Evolutionary conservation across 805 yeast species (phyloP).

Genomic region (Myxozyma mucilagina): DNA sequence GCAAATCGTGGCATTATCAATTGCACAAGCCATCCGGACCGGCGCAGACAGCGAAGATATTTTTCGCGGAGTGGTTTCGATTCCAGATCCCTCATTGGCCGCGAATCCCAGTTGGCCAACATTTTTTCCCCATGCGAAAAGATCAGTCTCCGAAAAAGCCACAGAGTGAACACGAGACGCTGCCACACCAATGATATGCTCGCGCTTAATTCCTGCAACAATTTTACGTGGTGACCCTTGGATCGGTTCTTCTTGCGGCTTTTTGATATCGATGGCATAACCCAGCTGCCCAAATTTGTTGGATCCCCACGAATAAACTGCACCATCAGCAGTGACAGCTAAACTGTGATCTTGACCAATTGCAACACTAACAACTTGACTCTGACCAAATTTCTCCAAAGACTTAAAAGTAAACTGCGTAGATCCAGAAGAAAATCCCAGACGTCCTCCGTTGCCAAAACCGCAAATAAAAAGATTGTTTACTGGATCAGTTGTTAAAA

Average conservation of each 20-base stretch:
- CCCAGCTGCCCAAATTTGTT: constrained; percentile 72
- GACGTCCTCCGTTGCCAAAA: constrained; percentile 65
- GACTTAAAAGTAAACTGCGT: constrained; percentile 43
- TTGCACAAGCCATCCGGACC: constrained; percentile 59
- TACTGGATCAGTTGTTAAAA: constrained; percentile 52
- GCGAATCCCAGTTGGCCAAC: constrained; percentile 76
- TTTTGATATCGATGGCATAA: constrained; percentile 40
- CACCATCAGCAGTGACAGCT: constrained; percentile 53
- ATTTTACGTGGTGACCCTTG: constrained; percentile 46
- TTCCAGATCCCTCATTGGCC: constrained; percentile 35
- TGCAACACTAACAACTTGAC: constrained; percentile 44
- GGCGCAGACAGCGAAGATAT: constrained; percentile 46
- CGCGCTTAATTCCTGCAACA: constrained; percentile 45
- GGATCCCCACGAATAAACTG: constrained; percentile 78
- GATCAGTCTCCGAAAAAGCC: constrained; percentile 51
- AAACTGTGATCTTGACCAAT: constrained; percentile 69
- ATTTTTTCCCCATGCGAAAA: constrained; percentile 76
- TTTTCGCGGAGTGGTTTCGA: constrained; percentile 41
- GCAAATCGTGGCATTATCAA: constrained; percentile 70
- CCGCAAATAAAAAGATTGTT: constrained; percentile 64
- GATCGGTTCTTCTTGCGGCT: constrained; percentile 36
- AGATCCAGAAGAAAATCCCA: constrained; percentile 53
- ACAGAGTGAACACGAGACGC: constrained; percentile 72
- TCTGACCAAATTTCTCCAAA: constrained; percentile 44
- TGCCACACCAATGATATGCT: constrained; percentile 48